Evolutionary conservation across 352 stramenopile species (phyloP), one percentile per base, ranked within the genome.

Genomic region (Phytophthora capsici): DNA sequence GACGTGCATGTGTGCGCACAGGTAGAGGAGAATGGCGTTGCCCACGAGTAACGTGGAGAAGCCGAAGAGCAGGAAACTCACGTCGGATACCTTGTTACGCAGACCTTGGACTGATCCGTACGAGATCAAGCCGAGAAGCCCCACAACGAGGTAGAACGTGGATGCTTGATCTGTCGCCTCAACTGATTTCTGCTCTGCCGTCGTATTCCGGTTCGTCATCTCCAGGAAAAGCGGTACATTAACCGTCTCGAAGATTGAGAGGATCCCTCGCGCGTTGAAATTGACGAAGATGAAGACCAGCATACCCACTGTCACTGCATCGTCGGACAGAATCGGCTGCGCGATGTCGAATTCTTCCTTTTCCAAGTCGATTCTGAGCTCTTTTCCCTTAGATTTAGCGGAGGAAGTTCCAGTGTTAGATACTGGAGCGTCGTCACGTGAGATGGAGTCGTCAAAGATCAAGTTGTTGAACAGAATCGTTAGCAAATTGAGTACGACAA

Each of bases 201-300:
- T 36, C 9, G 57, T 77, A 20, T 48, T 81, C 32, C 66, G 67
- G 34, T 77, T 74, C 8, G 81, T 82, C 23, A 74, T 57, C 25
- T 76, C 52, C 20, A 84, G 41, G 44, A 88, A 91, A 4, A 89
- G 57, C 43, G 80, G 76, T 10, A 89, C 71, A 60, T 89, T 89
- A 20, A 89, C 73, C n/a, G 80, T 89, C 69, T 91, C 82, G 43
- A 89, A 91, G 9, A 91, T 73, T 4, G 80, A 88, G 13, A 91
- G 66, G 45, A 91, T 88, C 4, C 82, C 80, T 19, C 80, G 71
- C 16, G 72, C 70, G 25, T 72, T 86, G 41, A 88, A 82, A 67
- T 91, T 91, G 23, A 87, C 65, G 34, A 87, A 87, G n/a, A 88
- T 82, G 44, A 88, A 89, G 1, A 87, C 69, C 17, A 80, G 16